phyloP scores from a whole-genome alignment of 2,329 filamentous ascomycete species.

The Gaeumannomyces sp. region DNA sequence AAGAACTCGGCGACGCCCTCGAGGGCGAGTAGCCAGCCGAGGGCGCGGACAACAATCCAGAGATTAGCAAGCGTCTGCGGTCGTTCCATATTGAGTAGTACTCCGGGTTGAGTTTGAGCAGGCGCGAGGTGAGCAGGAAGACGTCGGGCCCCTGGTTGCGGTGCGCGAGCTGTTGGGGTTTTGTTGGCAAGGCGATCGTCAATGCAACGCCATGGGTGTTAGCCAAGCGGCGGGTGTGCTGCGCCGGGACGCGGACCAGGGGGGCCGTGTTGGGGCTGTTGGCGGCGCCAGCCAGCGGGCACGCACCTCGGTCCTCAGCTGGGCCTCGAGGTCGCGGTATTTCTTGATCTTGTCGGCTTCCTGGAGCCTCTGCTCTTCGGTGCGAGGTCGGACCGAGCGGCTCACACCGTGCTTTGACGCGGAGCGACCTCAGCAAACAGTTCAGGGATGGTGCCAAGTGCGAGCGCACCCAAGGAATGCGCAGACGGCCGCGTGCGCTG shows the following conservation, averaged over 20 bases:
- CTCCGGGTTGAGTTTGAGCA: slow-evolving; percentile 74
- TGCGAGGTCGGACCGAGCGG: slow-evolving; percentile 56
- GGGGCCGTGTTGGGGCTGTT: neutral
- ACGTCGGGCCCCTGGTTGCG: slow-evolving; percentile 47
- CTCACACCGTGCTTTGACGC: slow-evolving; percentile 71
- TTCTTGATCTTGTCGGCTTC: slow-evolving; percentile 70
- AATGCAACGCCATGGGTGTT: slow-evolving; percentile 10
- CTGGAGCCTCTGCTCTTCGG: slow-evolving; percentile 63
- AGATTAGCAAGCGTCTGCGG: slow-evolving; percentile 64
- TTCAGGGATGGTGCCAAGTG: neutral
- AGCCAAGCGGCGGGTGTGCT: slow-evolving; percentile 7
- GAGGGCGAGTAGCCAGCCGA: slow-evolving; percentile 45
- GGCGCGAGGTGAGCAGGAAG: slow-evolving; percentile 63
- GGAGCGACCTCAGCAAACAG: neutral
- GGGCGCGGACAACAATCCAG: slow-evolving; percentile 49
- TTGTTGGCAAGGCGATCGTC: neutral
- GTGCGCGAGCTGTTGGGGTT: slow-evolving; percentile 31
- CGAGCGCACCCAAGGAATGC: neutral
- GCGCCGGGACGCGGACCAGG: slow-evolving; percentile 3
- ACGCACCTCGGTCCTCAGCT: slow-evolving; percentile 59
- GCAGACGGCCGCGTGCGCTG: neutral
- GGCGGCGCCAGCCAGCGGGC: neutral
- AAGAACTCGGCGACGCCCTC: slow-evolving; percentile 49
- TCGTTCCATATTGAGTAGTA: slow-evolving; percentile 91
- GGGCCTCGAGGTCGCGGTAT: slow-evolving; percentile 65